Conservation (phyloP, 1,284 basidiomycete genomes). For the Cryptococcus sp. region DNA sequence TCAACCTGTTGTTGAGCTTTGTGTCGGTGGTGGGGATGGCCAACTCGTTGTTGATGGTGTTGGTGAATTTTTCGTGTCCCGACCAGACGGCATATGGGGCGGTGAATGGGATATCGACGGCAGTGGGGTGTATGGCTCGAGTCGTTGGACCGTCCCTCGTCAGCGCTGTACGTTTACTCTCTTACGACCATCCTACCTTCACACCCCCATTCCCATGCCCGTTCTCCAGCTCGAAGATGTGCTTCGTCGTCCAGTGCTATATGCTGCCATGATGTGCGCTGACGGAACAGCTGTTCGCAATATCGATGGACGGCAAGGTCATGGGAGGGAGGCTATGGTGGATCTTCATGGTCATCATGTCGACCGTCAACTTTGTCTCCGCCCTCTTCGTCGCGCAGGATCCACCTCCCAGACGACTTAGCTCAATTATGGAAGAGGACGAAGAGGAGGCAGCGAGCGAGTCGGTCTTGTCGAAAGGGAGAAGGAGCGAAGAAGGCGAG, state of each 20-base stretch:
- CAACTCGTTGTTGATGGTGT: slow-evolving; percentile 35
- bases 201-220: too few relatives aligned
- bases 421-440: slow-evolving; percentile 7
- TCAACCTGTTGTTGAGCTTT: slow-evolving; percentile 33
- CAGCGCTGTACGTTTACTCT: slow-evolving; percentile 33
- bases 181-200: too few relatives aligned
- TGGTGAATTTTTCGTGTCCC: slow-evolving; percentile 38
- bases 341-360: slow-evolving; percentile 37
- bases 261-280: not conserved
- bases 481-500: not conserved
- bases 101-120: slow-evolving; percentile 42
- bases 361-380: slow-evolving; percentile 20
- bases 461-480: not conserved
- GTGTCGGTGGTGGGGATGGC: slow-evolving; percentile 31
- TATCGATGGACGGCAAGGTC: slow-evolving; percentile 38
- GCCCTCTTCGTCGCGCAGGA: slow-evolving; percentile 16
- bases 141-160: slow-evolving; percentile 40
- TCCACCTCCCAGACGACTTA: not conserved
- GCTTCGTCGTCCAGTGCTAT: too few relatives aligned
- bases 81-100: slow-evolving; percentile 38
- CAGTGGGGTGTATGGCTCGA: slow-evolving; percentile 38
- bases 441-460: slow-evolving; percentile 1
- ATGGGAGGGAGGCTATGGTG: slow-evolving; percentile 42
- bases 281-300: slow-evolving; percentile 31
- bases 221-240: too few relatives aligned